Conservation (phyloP, 257 asterid species). For the Plantago major region DNA sequence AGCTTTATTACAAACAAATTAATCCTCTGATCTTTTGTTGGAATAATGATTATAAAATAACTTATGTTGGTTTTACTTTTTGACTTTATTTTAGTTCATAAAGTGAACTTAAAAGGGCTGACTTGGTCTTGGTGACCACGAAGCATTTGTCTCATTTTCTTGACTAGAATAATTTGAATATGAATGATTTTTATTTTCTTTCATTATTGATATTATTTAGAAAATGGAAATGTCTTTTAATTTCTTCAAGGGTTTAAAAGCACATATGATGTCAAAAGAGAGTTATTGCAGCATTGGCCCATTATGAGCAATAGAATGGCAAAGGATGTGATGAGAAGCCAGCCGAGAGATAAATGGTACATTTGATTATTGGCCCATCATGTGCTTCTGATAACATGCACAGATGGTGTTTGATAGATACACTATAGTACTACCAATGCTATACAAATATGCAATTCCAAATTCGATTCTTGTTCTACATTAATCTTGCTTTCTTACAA, state of each 20-base stretch:
- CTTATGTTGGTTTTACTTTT: constrained; percentile 14
- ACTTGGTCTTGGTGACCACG: constrained; percentile 21
- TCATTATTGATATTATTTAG: not conserved
- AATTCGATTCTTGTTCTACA: not conserved
- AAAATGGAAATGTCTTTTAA: constrained; percentile 7
- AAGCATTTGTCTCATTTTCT: constrained; percentile 29
- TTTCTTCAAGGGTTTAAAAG: constrained; percentile 7
- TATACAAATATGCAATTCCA: not conserved
- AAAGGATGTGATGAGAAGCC: constrained; percentile 33
- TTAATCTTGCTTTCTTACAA: too few relatives aligned
- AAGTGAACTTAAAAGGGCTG: constrained; percentile 9
- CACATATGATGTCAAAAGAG: constrained; percentile 34
- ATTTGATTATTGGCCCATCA: constrained; percentile 44
- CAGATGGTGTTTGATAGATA: constrained; percentile 39
- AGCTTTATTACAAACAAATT: constrained; percentile 17
- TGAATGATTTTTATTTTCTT: not conserved
- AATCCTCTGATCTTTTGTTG: constrained; percentile 18
- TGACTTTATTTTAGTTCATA: constrained; percentile 21
- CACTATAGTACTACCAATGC: constrained; percentile 17
- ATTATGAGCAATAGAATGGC: constrained; percentile 32
- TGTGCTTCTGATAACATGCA: constrained; percentile 47
- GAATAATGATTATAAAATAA: constrained; percentile 19
- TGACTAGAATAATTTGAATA: constrained; percentile 13
- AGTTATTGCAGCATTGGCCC: constrained; percentile 46
- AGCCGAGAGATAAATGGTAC: constrained; percentile 39